Evolutionary conservation across 2,329 filamentous ascomycete species (phyloP).

Genomic region (Ophiostoma montium): DNA sequence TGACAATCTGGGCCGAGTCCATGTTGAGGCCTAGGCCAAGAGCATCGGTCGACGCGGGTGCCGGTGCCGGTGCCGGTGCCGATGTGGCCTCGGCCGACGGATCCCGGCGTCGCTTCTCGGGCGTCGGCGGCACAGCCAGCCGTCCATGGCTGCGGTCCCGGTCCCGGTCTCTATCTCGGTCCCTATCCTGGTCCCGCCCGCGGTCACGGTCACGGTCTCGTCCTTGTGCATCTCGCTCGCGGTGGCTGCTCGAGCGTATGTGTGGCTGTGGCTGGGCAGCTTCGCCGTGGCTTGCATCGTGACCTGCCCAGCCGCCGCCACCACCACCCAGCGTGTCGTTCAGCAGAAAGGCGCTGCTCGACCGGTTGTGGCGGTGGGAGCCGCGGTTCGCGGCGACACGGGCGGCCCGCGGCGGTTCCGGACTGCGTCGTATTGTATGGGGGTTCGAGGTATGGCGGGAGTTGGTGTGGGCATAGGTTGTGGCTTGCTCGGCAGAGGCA

Average conservation of each 20-base stretch:
- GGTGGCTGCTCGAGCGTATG: not conserved
- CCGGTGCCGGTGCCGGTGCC: not conserved
- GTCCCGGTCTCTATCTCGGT: not conserved
- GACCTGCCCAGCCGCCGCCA: constrained; percentile 13
- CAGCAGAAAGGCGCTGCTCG: constrained; percentile 37
- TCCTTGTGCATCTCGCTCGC: not conserved
- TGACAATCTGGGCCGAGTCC: constrained; percentile 81
- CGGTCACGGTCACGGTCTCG: too few relatives aligned
- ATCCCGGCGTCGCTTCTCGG: not conserved
- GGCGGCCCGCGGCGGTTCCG: not conserved
- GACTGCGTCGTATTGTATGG: not conserved
- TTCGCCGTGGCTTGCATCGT: not conserved
- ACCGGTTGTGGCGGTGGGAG: constrained; percentile 19
- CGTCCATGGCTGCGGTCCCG: not conserved
- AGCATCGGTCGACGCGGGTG: too few relatives aligned
- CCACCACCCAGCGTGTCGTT: constrained; percentile 26
- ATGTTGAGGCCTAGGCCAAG: constrained; percentile 40
- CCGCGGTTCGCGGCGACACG: not conserved
- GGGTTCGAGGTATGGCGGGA: not conserved
- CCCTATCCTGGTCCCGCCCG: too few relatives aligned
- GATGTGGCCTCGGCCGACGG: not conserved
- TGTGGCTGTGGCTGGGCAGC: not conserved
- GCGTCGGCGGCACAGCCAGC: not conserved
- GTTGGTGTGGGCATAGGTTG: not conserved
- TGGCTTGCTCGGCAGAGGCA: not conserved